Evolutionary conservation across 352 stramenopile genomes (phyloP), one percentile per base, ranked within the genome.

Genomic region (Phytophthora idaei): DNA sequence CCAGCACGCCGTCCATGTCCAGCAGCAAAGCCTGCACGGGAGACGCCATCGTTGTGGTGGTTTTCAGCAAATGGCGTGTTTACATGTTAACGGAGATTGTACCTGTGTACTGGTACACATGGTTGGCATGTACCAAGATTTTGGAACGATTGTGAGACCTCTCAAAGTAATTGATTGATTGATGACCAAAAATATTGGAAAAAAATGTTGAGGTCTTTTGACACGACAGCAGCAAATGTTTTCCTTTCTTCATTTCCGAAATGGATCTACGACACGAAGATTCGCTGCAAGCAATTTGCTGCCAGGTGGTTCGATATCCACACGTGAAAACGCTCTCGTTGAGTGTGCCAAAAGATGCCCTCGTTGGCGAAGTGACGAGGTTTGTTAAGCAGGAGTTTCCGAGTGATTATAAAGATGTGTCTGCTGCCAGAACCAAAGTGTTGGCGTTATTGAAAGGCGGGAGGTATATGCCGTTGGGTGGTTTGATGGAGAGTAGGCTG

Each of bases 1-100:
- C 97, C 46, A 99, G 79, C 36, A 99, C 96, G 60, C 97, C 96
- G 77, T 99, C 97, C 96, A 99, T 99, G 78, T 99, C 96, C 61
- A 98, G 88, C 32, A 99, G 82, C 50, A 98, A 74, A 37, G 88
- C 90, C 60, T 93, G 64, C 42, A 90, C 60, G 49, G 66, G 53
- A 48, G 50, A 45, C 10, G 65, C 37, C 57, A 73, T 78, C 25
- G 46, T 44, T 45, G 28, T 28, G 32, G 21, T 54, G 32, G 55
- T 54, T 9, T 39, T 39, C 34, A 10, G 34, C 4, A 34, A 39
- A 39, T 39, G 34, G 34, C 34, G 34, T 39, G 34, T 39, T 39
- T 39, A 12, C 7, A 5, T 3, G 34, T 39, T 39, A 39, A 12
- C 34, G 34, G 10, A 39, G 2, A 39, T 14, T 39, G 34, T 39